Percentiles rank a stretch among this genome's conserved stretches.
Evolutionary conservation across 164 flowering plant genomes (phyloP).

Genomic region (Malania oleifera): DNA sequence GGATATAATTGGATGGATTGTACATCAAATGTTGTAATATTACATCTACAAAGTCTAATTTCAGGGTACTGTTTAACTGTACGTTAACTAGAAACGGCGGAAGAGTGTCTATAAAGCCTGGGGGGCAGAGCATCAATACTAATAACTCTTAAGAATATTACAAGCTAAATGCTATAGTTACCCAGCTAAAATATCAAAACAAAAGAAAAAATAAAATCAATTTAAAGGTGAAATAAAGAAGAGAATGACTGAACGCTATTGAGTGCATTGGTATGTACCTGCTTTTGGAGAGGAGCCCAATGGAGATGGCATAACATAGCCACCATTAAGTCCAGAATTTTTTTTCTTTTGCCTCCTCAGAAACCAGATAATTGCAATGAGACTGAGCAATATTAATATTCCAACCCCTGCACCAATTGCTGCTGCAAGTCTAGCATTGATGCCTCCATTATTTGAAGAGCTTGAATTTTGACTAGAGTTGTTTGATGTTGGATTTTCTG

Average conservation of each 20-base stretch:
- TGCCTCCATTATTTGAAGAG: slow-evolving; percentile 26
- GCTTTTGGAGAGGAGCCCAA: slow-evolving; percentile 42
- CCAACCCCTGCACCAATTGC: slow-evolving; percentile 32
- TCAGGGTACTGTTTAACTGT: too few species aligned
- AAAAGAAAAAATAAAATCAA: too few species aligned
- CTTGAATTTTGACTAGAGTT: slow-evolving; percentile 13
- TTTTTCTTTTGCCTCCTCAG: slow-evolving; percentile 41
- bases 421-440: slow-evolving; percentile 22
- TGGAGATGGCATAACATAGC: slow-evolving; percentile 47
- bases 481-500: slow-evolving; percentile 14
- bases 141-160: too few species aligned
- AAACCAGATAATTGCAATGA: slow-evolving; percentile 41
- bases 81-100: too few species aligned
- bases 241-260: too few species aligned
- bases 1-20: not conserved
- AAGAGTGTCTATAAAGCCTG: too few species aligned
- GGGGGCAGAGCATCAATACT: too few species aligned
- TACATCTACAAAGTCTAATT: too few species aligned
- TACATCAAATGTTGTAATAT: not conserved
- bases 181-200: too few species aligned
- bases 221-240: too few species aligned
- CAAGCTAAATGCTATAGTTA: too few species aligned
- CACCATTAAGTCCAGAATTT: slow-evolving; percentile 33
- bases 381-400: slow-evolving; percentile 31
- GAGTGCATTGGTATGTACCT: slow-evolving; percentile 42